Base-by-base conservation (phyloP, 371 early-diverging fungal species). In the Mucor plumbeus region DNA sequence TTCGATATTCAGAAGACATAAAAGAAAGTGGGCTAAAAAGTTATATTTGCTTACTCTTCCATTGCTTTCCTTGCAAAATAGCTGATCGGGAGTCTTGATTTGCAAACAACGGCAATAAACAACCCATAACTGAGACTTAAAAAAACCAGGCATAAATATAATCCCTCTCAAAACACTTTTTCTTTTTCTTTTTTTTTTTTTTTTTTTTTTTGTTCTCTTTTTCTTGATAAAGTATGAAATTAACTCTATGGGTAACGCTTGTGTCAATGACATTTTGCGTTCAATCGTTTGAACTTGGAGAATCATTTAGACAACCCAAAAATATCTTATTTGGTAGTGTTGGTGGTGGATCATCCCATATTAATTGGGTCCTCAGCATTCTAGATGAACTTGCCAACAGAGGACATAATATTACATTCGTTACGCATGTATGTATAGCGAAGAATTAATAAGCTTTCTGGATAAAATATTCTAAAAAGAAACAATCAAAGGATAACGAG, bases 351-450 rank as follows among this genome's bases (percentile, higher is more conserved):
- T 55, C 61, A 1, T 63, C 69, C 2, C 73, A 73, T 56, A 38
- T 57, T 10, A 15, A n/a, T 13, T 73, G 73, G 73, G 73, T 73
- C 0, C 47, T 73, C 1, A 2, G 15, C 10, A 69, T 73, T 7
- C 26, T 65, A 11, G 64, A 73, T 3, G 69, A 73, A 21, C 26
- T 73, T 17, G 19, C 53, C 21, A 31, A 31, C 7, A 59, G 73
- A 60, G 73, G 73, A 1, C 73, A 73, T 15, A 38, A 66, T 33
- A 19, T 59, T 7, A 58, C 54, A 6, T 73, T 48, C 56, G 11
- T 55, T 15, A 60, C 73, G 4, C 61, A 8, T 9, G 73, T 73
- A 73, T 26, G 26, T 26, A 26, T 26, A 26, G 3, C 26, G 1
- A 26, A 26, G 3, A 26, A 1, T 26, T 26, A 26, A 1, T 26